Evolutionary conservation across 129 eudicot species (phyloP).

Genomic region (Pseudognaphalium luteoalbum): DNA sequence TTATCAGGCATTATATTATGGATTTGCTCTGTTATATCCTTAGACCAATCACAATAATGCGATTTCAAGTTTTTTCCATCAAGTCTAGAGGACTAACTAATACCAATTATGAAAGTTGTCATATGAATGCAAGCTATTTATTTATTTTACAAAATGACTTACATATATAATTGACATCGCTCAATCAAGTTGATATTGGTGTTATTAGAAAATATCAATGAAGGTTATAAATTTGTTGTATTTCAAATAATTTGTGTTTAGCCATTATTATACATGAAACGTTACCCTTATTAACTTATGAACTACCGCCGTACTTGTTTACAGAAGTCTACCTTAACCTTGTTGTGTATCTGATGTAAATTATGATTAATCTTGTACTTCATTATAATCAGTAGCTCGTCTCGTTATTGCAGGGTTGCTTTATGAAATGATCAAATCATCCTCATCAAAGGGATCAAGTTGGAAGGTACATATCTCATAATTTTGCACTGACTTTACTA

Average conservation of each 20-base stretch:
- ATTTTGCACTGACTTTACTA: slow-evolving; percentile 7
- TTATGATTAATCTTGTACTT: slow-evolving; percentile 5
- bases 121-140: not conserved
- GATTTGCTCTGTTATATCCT: not conserved
- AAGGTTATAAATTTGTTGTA: not conserved
- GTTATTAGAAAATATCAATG: too few species aligned
- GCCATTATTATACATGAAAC: not conserved
- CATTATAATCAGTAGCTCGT: not conserved
- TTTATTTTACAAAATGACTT: too few species aligned
- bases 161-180: too few species aligned
- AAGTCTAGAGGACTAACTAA: not conserved
- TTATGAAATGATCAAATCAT: slow-evolving; percentile 76
- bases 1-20: not conserved
- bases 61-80: slow-evolving; percentile 2
- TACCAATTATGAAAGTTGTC: too few species aligned
- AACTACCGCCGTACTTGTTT: not conserved
- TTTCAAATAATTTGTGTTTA: not conserved
- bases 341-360: slow-evolving; percentile 14
- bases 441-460: slow-evolving; percentile 58
- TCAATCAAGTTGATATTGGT: too few species aligned
- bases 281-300: not conserved
- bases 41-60: not conserved
- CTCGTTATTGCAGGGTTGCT: slow-evolving; percentile 60
- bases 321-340: slow-evolving; percentile 4
- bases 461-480: slow-evolving; percentile 74